Percentiles rank a stretch among this genome's conserved stretches.
These are phyloP conservation scores for Pachysandra terminalis DNA, from an alignment of 164 flowering plant genomes.

Conservation along the genomic window DNA sequence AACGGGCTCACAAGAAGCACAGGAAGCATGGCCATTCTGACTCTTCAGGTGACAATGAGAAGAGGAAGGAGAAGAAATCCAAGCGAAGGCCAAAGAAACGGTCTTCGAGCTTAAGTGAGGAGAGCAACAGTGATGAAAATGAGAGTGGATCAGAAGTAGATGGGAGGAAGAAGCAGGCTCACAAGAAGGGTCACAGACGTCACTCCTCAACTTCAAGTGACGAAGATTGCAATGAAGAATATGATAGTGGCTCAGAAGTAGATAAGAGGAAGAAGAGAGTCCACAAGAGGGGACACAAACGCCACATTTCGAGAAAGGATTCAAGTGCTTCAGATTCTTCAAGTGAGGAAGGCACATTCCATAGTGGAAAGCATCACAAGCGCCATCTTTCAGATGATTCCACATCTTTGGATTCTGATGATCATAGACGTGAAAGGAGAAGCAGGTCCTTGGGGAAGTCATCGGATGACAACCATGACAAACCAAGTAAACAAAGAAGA, in stretches of 20 bases:
- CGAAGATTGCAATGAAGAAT: conserved; percentile 17
- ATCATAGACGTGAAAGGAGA: conserved; percentile 19
- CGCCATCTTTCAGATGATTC: conserved; percentile 22
- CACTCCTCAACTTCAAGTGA: conserved; percentile 32
- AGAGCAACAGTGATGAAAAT: conserved; percentile 37
- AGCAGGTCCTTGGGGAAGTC: conserved; percentile 37
- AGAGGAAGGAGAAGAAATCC: conserved; percentile 52
- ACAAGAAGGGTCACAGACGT: conserved; percentile 30
- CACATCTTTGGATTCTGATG: conserved; percentile 26
- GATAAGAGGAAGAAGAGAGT: conserved; percentile 5
- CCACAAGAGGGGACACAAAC: conserved; percentile 6
- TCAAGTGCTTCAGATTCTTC: background rate
- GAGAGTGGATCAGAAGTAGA: conserved; percentile 40
- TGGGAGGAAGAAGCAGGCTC: conserved; percentile 34
- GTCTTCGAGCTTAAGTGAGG: conserved; percentile 32
- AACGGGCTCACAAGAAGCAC: conserved; percentile 56
- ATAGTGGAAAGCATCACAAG: conserved; percentile 18
- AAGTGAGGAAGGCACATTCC: conserved; percentile 9
- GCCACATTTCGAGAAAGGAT: background rate
- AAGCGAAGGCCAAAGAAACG: conserved; percentile 39
- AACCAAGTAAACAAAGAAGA: conserved; percentile 20
- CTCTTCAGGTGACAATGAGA: conserved; percentile 44
- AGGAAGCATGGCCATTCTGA: conserved; percentile 55
- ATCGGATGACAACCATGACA: conserved; percentile 41
- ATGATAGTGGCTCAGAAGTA: too few relatives aligned